These are phyloP conservation scores for Puccinia triticina DNA, from an alignment of 1,284 basidiomycete species.

Conservation along the genomic window DNA sequence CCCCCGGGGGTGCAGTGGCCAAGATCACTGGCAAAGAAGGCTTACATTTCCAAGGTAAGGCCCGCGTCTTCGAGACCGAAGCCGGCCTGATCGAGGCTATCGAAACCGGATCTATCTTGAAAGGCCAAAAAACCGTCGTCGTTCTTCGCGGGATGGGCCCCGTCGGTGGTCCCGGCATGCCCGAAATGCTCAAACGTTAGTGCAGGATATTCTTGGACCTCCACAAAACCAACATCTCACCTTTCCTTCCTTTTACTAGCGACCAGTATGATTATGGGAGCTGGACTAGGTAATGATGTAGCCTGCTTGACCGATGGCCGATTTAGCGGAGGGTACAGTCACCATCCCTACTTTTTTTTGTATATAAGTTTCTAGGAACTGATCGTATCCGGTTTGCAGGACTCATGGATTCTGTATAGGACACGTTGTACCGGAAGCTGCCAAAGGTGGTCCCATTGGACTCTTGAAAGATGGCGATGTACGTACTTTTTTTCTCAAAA, in stretches of 20 bases:
- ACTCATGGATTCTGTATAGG: conserved; percentile 74
- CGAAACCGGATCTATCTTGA: conserved; percentile 77
- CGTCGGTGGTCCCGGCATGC: conserved; percentile 59
- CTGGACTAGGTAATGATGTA: conserved; percentile 84
- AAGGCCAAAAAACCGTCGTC: conserved; percentile 77
- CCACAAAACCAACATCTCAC: too few species aligned
- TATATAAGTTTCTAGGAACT: not conserved
- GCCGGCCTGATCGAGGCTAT: conserved; percentile 82
- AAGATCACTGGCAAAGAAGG: conserved; percentile 98
- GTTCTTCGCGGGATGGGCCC: conserved; percentile 58
- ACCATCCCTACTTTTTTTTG: not conserved
- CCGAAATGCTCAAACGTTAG: conserved; percentile 60
- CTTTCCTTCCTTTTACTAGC: conserved; percentile 62
- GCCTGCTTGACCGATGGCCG: conserved; percentile 94
- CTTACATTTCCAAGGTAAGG: conserved; percentile 73
- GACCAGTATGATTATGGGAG: conserved; percentile 74
- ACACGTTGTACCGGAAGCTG: conserved; percentile 89
- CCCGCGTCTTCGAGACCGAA: conserved; percentile 64
- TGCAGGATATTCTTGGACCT: not conserved
- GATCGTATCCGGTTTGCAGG: not conserved
- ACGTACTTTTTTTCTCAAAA: conserved; percentile 59
- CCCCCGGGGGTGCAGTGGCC: conserved; percentile 73
- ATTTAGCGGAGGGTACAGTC: conserved; percentile 83
- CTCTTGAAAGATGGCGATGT: conserved; percentile 83
- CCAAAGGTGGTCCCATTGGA: conserved; percentile 86